Evolutionary conservation across 352 stramenopile species (phyloP).

Genomic region (Globisporangium paroecandrum): DNA sequence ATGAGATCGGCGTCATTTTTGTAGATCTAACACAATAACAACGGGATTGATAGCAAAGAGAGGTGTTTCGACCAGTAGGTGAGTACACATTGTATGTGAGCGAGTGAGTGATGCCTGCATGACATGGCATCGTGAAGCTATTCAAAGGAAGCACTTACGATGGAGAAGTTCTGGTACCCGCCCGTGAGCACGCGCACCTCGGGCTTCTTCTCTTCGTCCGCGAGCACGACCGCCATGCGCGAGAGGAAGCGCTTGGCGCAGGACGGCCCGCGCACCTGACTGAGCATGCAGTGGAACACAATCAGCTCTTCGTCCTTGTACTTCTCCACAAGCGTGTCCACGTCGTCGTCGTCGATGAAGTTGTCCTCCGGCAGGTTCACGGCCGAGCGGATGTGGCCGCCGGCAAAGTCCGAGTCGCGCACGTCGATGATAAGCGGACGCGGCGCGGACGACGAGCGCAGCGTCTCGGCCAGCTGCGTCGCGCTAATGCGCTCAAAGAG

Average conservation of each 20-base stretch:
- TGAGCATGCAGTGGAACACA: conserved; percentile 89
- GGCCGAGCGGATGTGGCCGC: conserved; percentile 71
- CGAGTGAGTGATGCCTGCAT: too few species aligned
- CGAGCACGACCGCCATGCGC: conserved; percentile 50
- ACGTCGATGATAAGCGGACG: conserved; percentile 71
- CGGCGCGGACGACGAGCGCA: conserved; percentile 33
- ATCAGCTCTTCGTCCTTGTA: conserved; percentile 62
- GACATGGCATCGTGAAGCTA: too few species aligned
- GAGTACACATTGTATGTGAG: neutral
- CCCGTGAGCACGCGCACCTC: conserved; percentile 66
- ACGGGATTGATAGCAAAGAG: neutral
- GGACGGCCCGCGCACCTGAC: conserved; percentile 75
- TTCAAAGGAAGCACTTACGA: conserved; percentile 25
- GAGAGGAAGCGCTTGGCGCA: conserved; percentile 74
- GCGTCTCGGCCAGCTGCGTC: conserved; percentile 49
- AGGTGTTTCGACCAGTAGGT: neutral
- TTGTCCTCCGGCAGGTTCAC: conserved; percentile 77
- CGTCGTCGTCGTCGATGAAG: conserved; percentile 79
- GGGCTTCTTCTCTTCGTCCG: conserved; percentile 42
- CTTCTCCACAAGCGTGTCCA: conserved; percentile 67
- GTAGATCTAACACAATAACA: conserved; percentile 15
- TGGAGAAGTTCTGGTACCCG: conserved; percentile 64
- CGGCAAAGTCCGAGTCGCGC: conserved; percentile 67
- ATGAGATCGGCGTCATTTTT: conserved; percentile 24
- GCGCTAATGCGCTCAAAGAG: conserved; percentile 41